Base-by-base conservation (phyloP, 352 stramenopile species). In the Blastocystis sp. region DNA sequence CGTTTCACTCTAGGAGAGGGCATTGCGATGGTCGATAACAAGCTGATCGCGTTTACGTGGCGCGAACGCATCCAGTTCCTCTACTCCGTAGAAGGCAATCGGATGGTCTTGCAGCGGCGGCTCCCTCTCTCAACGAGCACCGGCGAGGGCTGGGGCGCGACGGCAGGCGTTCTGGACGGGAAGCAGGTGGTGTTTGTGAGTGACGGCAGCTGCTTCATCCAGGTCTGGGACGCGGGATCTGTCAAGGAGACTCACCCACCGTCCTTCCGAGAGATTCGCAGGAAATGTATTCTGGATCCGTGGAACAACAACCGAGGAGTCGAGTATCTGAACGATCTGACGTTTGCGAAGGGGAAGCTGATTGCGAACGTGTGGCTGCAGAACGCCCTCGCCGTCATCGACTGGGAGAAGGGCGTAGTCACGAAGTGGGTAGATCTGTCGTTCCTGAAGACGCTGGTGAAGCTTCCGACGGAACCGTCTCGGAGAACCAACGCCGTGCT, bases 261-360 rank as follows among this genome's bases (percentile, higher is more conserved):
- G n/a, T n/a, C n/a, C n/a, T n/a, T n/a, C n/a, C n/a, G n/a, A n/a
- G n/a, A n/a, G n/a, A 7, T 61, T n/a, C 18, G 34, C 4, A 32
- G 67, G 6, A 78, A 78, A n/a, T 78, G 67, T 38, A 78, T 78
- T n/a, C 21, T 44, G 63, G 63, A 75, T n/a, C 51, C 51, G 11
- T 59, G 4, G 18, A 46, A 24, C 16, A 44, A 56, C 11, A 34
- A 32, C 11, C 8, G 9, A 48, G n/a, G 16, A 34, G 46, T 61
- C 1, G 29, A 14, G 34, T 29, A 63, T 56, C 46, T 78, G n/a
- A 78, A 78, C 42, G 67, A 78, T 21, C 38, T 78, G 42, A 21
- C 56, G 21, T 24, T 59, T 27, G 44, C 57, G 14, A 24, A 57
- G 18, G 42, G 42, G 18, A 32, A 78, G 27, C 24, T 78, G 9